These are phyloP conservation scores for Infundibulicybe gibba DNA, from an alignment of 768 basidiomycete species.

Conservation along the genomic window DNA sequence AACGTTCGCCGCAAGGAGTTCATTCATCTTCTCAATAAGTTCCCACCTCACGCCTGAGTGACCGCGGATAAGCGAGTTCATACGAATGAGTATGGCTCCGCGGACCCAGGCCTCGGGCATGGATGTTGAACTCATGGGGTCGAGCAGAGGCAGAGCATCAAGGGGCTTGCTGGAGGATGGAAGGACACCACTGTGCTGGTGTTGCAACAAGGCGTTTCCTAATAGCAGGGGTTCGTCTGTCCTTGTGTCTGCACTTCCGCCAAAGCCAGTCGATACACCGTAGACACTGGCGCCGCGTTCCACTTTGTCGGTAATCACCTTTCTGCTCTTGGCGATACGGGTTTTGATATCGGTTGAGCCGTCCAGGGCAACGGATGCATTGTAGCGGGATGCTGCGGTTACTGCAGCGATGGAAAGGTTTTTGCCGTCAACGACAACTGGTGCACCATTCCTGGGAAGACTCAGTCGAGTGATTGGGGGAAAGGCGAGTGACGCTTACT, in stretches of 20 bases:
- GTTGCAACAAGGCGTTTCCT: conserved; percentile 81
- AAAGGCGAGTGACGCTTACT: conserved; percentile 46
- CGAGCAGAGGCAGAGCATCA: conserved; percentile 62
- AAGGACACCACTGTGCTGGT: conserved; percentile 74
- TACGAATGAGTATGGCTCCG: conserved; percentile 78
- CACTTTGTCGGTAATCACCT: conserved; percentile 65
- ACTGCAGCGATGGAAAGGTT: conserved; percentile 74
- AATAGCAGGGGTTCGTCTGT: conserved; percentile 72
- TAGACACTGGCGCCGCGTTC: conserved; percentile 69
- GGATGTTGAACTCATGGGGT: conserved; percentile 60
- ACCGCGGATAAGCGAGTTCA: conserved; percentile 79
- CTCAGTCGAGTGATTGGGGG: no score
- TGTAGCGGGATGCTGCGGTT: conserved; percentile 69
- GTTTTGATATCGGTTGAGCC: conserved; percentile 40
- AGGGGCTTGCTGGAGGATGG: conserved; percentile 49
- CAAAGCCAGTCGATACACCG: conserved; percentile 82
- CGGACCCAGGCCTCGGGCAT: conserved; percentile 91
- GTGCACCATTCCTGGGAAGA: conserved; percentile 50
- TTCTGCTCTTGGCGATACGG: conserved; percentile 60
- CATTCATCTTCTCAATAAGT: conserved; percentile 66
- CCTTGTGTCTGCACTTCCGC: conserved; percentile 85
- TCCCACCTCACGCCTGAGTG: conserved; percentile 82
- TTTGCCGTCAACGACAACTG: conserved; percentile 66
- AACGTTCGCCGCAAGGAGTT: conserved; percentile 60
- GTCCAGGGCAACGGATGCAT: conserved; percentile 47